Evolutionary conservation across 805 yeast species (phyloP).

Genomic region (Candida easanensis): DNA sequence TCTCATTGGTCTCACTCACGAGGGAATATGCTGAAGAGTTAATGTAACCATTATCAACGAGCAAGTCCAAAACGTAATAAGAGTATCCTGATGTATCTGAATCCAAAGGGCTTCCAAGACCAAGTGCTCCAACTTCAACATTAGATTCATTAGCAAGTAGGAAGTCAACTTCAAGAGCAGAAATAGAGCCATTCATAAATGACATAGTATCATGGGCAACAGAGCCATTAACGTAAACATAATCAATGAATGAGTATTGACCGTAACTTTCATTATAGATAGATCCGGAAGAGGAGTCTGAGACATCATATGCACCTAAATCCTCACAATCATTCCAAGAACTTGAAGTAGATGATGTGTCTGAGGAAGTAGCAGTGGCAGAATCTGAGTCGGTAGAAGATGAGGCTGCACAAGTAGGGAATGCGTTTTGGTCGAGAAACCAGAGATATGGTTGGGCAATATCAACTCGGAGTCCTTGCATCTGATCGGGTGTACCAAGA

Average conservation of each 20-base stretch:
- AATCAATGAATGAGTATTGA: slow-evolving; percentile 15
- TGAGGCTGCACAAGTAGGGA: slow-evolving; percentile 8
- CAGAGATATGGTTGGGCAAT: slow-evolving; percentile 38
- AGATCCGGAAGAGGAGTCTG: slow-evolving; percentile 6
- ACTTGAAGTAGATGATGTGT: not conserved
- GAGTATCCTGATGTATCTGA: not conserved
- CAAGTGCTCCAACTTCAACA: slow-evolving; percentile 42
- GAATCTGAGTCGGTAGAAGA: not conserved
- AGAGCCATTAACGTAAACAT: slow-evolving; percentile 19
- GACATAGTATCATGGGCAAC: slow-evolving; percentile 14
- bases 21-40: slow-evolving; percentile 43
- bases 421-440: slow-evolving; percentile 26
- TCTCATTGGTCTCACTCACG: slow-evolving; percentile 25
- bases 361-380: not conserved
- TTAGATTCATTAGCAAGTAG: slow-evolving; percentile 36
- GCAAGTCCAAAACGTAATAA: slow-evolving; percentile 30
- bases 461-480: slow-evolving; percentile 32
- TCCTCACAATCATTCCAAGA: slow-evolving; percentile 11
- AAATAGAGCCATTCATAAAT: not conserved
- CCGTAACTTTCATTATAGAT: not conserved
- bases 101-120: slow-evolving; percentile 35
- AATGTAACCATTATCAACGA: slow-evolving; percentile 32
- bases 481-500: slow-evolving; percentile 29
- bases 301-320: slow-evolving; percentile 15
- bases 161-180: slow-evolving; percentile 28